Evolutionary conservation across 495 filamentous ascomycete genomes (phyloP).

Genomic region (Penicillium crystallinum): DNA sequence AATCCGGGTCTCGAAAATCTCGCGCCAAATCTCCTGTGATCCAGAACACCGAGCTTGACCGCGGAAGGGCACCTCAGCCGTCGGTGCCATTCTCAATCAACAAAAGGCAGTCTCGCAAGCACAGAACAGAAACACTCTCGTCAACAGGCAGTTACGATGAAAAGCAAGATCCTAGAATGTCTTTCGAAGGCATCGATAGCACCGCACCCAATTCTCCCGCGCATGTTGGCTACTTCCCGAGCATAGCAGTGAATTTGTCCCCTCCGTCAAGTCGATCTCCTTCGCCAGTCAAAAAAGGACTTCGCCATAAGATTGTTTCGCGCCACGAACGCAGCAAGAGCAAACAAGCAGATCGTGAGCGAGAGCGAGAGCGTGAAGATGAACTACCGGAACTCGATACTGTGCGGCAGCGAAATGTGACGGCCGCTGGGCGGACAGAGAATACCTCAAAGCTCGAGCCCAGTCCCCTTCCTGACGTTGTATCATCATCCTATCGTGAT

Average conservation of each 20-base stretch:
- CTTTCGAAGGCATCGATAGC: slow-evolving; percentile 44
- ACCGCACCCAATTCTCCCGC: slow-evolving; percentile 46
- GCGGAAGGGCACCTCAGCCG: slow-evolving; percentile 3
- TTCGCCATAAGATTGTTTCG: slow-evolving; percentile 40
- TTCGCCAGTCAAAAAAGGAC: slow-evolving; percentile 45
- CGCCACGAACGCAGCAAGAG: slow-evolving; percentile 43
- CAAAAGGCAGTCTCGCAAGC: slow-evolving; percentile 6
- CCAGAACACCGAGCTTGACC: neutral
- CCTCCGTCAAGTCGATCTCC: slow-evolving; percentile 47
- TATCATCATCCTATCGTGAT: slow-evolving; percentile 26
- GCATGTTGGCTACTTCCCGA: slow-evolving; percentile 46
- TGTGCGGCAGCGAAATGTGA: slow-evolving; percentile 13
- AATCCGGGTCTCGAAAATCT: slow-evolving; percentile 3
- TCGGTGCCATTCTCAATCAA: slow-evolving; percentile 4
- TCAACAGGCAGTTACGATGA: slow-evolving; percentile 35
- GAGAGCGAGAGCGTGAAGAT: slow-evolving; percentile 23
- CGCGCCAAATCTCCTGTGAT: slow-evolving; percentile 12
- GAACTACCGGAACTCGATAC: slow-evolving; percentile 16
- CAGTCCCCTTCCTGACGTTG: slow-evolving; percentile 29
- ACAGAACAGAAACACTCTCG: slow-evolving; percentile 29
- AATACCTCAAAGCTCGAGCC: slow-evolving; percentile 22
- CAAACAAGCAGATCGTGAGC: slow-evolving; percentile 29
- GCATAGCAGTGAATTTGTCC: slow-evolving; percentile 53
- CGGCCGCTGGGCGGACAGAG: slow-evolving; percentile 13
- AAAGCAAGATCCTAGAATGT: slow-evolving; percentile 34